phyloP scores from a whole-genome alignment of 2,329 filamentous ascomycete species.

The Diaporthe nobilis region DNA sequence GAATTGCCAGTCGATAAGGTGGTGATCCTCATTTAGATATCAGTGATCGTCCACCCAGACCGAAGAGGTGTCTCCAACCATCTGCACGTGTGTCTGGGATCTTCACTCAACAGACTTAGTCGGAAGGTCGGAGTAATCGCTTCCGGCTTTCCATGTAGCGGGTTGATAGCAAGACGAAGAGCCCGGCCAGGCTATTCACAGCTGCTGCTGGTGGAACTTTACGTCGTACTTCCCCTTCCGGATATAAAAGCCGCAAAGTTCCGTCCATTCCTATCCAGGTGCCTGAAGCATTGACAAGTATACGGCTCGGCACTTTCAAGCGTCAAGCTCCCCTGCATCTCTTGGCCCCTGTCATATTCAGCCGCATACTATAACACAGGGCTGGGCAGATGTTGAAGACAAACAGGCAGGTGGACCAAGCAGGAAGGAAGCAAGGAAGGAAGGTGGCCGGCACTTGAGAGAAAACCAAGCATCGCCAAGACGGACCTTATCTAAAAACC shows the following conservation, averaged over 20 bases:
- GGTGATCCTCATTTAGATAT: slow-evolving; percentile 30
- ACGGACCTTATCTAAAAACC: slow-evolving; percentile 31
- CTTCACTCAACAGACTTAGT: slow-evolving; percentile 15
- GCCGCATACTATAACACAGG: slow-evolving; percentile 1
- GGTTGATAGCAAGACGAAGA: not conserved
- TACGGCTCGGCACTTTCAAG: slow-evolving; percentile 12
- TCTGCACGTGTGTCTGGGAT: slow-evolving; percentile 21
- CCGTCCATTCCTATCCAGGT: not conserved
- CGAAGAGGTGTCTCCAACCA: not conserved
- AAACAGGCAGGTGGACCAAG: not conserved
- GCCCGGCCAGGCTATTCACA: slow-evolving; percentile 8
- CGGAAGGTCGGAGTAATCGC: not conserved
- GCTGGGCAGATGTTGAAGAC: not conserved
- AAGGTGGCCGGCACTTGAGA: slow-evolving; percentile 15
- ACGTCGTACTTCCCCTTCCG: not conserved
- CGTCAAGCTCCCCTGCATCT: not conserved
- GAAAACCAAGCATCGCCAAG: slow-evolving; percentile 31
- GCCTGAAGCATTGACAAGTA: not conserved
- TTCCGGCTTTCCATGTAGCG: slow-evolving; percentile 17
- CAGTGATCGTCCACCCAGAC: slow-evolving; percentile 18
- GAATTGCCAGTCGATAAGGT: slow-evolving; percentile 4
- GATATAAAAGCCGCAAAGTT: not conserved
- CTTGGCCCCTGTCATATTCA: slow-evolving; percentile 6
- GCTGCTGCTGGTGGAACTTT: not conserved
- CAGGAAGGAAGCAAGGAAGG: not conserved